phyloP scores from a whole-genome alignment of 495 filamentous ascomycete genomes.

The Annulohypoxylon stygium region DNA sequence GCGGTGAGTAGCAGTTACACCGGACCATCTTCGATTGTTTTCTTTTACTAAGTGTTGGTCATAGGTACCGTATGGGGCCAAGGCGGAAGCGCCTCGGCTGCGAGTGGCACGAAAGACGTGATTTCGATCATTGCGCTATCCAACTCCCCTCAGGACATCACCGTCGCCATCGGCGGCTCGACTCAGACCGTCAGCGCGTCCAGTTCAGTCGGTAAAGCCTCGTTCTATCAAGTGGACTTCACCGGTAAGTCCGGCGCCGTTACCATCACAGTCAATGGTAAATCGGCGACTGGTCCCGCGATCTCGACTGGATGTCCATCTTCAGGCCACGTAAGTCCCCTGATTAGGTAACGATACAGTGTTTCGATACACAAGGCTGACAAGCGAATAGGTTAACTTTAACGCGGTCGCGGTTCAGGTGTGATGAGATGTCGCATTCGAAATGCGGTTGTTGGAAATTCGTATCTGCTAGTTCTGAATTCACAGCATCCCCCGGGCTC shows the following conservation, averaged over 20 bases:
- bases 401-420: constrained; percentile 58
- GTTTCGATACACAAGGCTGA: constrained; percentile 28
- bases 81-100: constrained; percentile 56
- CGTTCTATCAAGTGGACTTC: constrained; percentile 69
- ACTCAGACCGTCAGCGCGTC: constrained; percentile 57
- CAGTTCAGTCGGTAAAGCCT: constrained; percentile 51
- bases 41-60: constrained; percentile 22
- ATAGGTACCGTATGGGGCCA: constrained; percentile 62
- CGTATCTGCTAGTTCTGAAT: not conserved
- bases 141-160: constrained; percentile 53
- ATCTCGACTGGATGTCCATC: constrained; percentile 61
- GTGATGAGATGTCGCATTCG: constrained; percentile 21
- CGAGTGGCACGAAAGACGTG: constrained; percentile 59
- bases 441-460: not conserved
- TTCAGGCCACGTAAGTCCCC: constrained; percentile 62
- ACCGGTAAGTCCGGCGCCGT: constrained; percentile 64
- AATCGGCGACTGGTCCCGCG: constrained; percentile 58
- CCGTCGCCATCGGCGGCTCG: constrained; percentile 64
- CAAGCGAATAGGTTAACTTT: constrained; percentile 54
- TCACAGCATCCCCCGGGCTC: not conserved
- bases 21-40: constrained; percentile 9
- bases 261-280: constrained; percentile 63
- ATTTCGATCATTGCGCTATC: constrained; percentile 61
- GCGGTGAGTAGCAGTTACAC: constrained; percentile 56
- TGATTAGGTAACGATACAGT: not conserved